Base-by-base conservation (phyloP, 495 filamentous ascomycete species). In the Tuber melanosporum region DNA sequence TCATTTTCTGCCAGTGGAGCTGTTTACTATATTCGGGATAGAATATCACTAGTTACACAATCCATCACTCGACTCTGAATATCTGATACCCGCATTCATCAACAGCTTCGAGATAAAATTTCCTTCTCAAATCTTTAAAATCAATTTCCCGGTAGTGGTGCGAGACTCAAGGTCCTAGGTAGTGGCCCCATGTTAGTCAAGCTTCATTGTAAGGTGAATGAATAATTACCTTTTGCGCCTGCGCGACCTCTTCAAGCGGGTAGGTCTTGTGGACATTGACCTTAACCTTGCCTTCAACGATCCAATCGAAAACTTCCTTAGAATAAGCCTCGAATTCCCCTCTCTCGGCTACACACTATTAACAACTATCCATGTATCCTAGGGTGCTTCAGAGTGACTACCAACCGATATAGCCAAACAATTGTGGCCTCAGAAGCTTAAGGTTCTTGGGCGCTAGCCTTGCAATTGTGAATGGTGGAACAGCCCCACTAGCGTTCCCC, bases 401-500 rank as follows among this genome's bases (percentile, higher is more conserved):
- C 79, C 36, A 42, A 81, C 79, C 74, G 71, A 97, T 87, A 83
- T 97, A 98, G 17, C 86, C 87, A 80, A 92, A 90, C 62, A 99
- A 82, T 39, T 86, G 88, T 3, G 95, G 93, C 42, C 96, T 87
- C 81, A 92, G 83, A 71, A 99, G 84, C 84, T 92, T 94, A 78
- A 91, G 85, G 84, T 95, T 96, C 87, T 98, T 98, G 71, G 89
- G 86, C 3, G 87, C 83, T n/a, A 97, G 85, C 26, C 85, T 85
- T 84, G 87, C 76, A 76, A 98, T 89, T 43, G 89, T 83, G 75
- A 99, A 83, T 6, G 94, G 94, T 69, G 89, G 90, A 7, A 97
- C 93, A 8, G 91, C 87, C 15, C 95, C 95, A 80, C 89, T 92
- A 36, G 95, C 92, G 85, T 97, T 98, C 46, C 95, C 95, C 86